Evolutionary conservation across 768 basidiomycete species (phyloP), one percentile per base, ranked within the genome.

Genomic region (Tricholoma sp.): DNA sequence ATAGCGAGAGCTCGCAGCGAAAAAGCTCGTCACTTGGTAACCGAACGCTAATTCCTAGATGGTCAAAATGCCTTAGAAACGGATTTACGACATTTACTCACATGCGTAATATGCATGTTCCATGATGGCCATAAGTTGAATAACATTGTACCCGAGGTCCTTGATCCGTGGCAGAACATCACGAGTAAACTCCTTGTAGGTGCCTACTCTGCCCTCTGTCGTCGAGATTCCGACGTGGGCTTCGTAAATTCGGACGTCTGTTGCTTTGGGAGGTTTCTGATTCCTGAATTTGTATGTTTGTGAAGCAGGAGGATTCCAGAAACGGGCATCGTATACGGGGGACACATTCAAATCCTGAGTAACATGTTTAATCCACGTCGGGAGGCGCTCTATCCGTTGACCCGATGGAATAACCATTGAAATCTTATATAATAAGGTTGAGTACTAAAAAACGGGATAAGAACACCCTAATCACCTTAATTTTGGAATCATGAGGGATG

Each of bases 91-190:
- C 34, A 45, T 16, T 27, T 37, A 74, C 89, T 65, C 63, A 94
- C 94, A 98, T 60, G 94, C 94, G 72, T 98, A 98, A 71, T 98
- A 98, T 2, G 95, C 91, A 68, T 98, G 94, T 69, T 97, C 94
- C 93, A 97, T 95, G 58, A 97, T 79, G 14, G 93, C 97, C 97
- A 99, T 99, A 64, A 98, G 80, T 73, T 99, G 97, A 61, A 99
- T 98, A 54, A 86, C 84, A 69, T 98, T 99, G 74, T 99, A 99
- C 8, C 94, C 97, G 22, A 98, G 79, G 57, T 84, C 84, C 70
- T 86, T 86, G 70, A 99, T 98, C 60, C 95, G 80, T 46, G 90
- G 91, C 18, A 99, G 79, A 47, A 90, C 73, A 67, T 96, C 81
- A 55, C 74, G 72, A 24, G 93, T 95, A 65, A 99, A 99, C 72